Evolutionary conservation across 306 rosid species (phyloP).

Genomic region (Trichosanthes cucumerina): DNA sequence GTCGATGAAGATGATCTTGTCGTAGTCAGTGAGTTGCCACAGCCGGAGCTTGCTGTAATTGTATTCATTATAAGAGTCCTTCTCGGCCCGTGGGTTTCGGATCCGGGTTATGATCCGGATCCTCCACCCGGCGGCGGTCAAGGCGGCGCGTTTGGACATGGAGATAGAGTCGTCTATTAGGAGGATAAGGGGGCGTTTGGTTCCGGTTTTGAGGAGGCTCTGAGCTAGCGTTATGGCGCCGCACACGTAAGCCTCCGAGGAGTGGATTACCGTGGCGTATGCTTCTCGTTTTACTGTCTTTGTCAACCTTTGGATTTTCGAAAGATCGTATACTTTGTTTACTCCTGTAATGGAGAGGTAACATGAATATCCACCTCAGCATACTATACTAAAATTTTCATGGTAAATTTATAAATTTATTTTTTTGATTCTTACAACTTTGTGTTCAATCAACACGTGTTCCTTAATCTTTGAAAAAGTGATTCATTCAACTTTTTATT

Average conservation of each 20-base stretch:
- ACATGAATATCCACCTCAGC: neutral
- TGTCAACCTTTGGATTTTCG: slow-evolving; percentile 30
- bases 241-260: slow-evolving; percentile 64
- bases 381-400: neutral
- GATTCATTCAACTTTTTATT: no score
- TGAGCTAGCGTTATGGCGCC: slow-evolving; percentile 84
- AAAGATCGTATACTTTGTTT: slow-evolving; percentile 52
- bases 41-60: slow-evolving; percentile 90
- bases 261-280: slow-evolving; percentile 76
- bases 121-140: slow-evolving; percentile 60
- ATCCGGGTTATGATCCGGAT: slow-evolving; percentile 55
- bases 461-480: no score
- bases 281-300: slow-evolving; percentile 57
- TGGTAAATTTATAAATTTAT: no score
- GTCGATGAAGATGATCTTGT: slow-evolving; percentile 69
- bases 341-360: slow-evolving; percentile 34
- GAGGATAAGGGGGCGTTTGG: slow-evolving; percentile 71
- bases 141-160: slow-evolving; percentile 35
- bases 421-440: no score
- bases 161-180: slow-evolving; percentile 69
- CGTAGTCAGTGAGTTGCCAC: slow-evolving; percentile 79
- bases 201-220: slow-evolving; percentile 57
- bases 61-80: slow-evolving; percentile 73
- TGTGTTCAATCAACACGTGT: no score
- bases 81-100: slow-evolving; percentile 61